These are phyloP conservation scores for Mortierella sp. DNA, from an alignment of 371 early-diverging fungal species.

Conservation along the genomic window DNA sequence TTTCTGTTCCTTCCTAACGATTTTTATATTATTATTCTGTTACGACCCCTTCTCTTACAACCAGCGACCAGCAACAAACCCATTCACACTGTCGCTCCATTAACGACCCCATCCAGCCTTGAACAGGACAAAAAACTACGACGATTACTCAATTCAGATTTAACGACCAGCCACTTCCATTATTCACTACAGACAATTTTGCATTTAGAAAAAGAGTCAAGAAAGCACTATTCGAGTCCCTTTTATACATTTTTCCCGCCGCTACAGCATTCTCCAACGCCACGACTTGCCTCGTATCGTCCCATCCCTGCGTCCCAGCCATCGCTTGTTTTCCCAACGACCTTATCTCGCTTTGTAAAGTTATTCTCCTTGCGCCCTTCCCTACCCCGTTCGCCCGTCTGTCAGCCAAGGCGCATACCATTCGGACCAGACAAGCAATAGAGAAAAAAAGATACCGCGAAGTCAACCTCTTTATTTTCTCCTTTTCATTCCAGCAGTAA, in stretches of 20 bases:
- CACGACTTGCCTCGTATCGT: not conserved
- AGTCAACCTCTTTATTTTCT: not conserved
- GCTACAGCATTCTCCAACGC: not conserved
- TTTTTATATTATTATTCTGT: constrained; percentile 11
- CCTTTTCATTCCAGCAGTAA: constrained; percentile 5
- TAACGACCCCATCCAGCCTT: constrained; percentile 23
- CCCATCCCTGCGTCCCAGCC: not conserved
- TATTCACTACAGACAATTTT: not conserved
- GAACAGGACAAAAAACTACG: constrained; percentile 1
- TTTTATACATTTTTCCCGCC: constrained; percentile 3
- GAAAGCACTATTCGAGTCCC: not conserved
- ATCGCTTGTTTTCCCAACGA: not conserved
- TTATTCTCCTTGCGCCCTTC: no score
- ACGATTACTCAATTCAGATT: not conserved
- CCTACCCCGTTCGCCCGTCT: not conserved
- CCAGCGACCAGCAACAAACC: not conserved
- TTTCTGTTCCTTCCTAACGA: constrained; percentile 1
- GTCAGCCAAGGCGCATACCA: not conserved
- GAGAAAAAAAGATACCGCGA: constrained; percentile 6
- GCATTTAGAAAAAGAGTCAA: no score
- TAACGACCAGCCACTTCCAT: not conserved
- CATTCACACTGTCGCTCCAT: not conserved
- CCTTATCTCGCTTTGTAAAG: no score
- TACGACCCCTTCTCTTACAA: constrained; percentile 6
- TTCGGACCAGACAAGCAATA: not conserved